Conservation (phyloP, 2,329 filamentous ascomycete genomes). For the Phyllosticta capitalensis region DNA sequence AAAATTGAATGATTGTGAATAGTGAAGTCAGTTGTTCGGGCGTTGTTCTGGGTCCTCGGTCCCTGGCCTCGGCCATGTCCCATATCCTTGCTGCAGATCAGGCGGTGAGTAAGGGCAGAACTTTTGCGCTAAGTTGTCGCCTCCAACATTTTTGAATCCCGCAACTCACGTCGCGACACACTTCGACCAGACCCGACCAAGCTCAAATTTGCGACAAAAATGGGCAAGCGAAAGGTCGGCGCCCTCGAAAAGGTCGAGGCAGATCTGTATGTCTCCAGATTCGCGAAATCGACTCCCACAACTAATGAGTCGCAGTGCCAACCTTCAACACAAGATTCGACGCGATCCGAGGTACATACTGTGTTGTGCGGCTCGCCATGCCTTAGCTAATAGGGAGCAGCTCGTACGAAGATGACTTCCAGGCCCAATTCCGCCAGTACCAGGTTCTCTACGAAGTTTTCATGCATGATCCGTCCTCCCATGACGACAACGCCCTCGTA, state of each 20-base stretch:
- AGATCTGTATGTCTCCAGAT: constrained; percentile 51
- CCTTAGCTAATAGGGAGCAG: constrained; percentile 31
- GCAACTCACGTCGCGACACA: background rate
- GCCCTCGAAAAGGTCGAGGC: constrained; percentile 94
- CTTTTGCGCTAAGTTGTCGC: background rate
- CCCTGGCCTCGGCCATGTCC: background rate
- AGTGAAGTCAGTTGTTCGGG: background rate
- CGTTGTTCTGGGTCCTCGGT: background rate
- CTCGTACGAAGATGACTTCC: constrained; percentile 84
- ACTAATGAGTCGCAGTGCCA: constrained; percentile 46
- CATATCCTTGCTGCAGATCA: background rate
- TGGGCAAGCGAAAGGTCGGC: constrained; percentile 82
- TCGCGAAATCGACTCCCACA: background rate
- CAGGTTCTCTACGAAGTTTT: constrained; percentile 87
- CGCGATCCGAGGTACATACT: constrained; percentile 64
- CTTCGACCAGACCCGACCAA: background rate
- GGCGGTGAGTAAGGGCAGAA: background rate
- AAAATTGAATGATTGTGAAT: background rate
- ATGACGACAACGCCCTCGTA: constrained; percentile 67
- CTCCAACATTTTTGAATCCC: background rate
- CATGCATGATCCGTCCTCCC: constrained; percentile 68
- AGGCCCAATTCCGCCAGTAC: constrained; percentile 84
- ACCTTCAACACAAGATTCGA: constrained; percentile 83
- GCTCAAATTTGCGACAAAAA: constrained; percentile 25
- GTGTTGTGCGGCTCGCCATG: background rate